Evolutionary conservation across 805 yeast species (phyloP), one percentile per base, ranked within the genome.

Genomic region (Ogataea siamensis): DNA sequence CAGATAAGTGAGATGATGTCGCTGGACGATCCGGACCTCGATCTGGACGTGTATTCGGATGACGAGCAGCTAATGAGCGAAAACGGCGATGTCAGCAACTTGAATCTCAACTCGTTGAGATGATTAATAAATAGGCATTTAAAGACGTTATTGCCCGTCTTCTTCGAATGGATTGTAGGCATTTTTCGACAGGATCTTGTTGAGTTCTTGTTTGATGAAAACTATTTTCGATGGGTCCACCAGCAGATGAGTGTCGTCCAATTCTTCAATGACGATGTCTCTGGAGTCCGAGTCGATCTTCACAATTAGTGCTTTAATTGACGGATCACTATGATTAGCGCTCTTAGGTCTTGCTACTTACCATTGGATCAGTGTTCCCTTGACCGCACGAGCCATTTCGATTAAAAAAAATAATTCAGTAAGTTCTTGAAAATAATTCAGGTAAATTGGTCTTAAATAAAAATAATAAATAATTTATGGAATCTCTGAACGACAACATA

Each of bases 201-300:
- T 87, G 48, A 91, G 71, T 58, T 91, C 95, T 36, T 63, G 67
- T 50, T 88, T 91, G 33, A 91, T 80, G 54, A 69, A 79, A 16
- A 78, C 81, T 2, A 91, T 85, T 62, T 81, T 84, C 25, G 76
- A 74, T 21, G 82, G 83, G 49, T 86, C 91, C 19, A 91, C 83
- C 44, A 93, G 67, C 13, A 91, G 62, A 60, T 93, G 98, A 1
- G 93, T 86, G 31, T 89, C 97, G 57, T 93, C 98, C 28, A 91
- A 70, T 51, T 93, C 98, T 61, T 83, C 79, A n/a, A 59, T 62
- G 12, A 62, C 58, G 2, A 93, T 81, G 49, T 88, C 95, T 42
- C 86, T 83, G 24, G 71, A 64, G 18, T 78, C 76, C 0, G 87
- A 66, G 60, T 93, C 98, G 28, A 91, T 83, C 57, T 80, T 83